Base-by-base conservation (phyloP, 1,139 yeast species). In the Suhomyces anneliseae region DNA sequence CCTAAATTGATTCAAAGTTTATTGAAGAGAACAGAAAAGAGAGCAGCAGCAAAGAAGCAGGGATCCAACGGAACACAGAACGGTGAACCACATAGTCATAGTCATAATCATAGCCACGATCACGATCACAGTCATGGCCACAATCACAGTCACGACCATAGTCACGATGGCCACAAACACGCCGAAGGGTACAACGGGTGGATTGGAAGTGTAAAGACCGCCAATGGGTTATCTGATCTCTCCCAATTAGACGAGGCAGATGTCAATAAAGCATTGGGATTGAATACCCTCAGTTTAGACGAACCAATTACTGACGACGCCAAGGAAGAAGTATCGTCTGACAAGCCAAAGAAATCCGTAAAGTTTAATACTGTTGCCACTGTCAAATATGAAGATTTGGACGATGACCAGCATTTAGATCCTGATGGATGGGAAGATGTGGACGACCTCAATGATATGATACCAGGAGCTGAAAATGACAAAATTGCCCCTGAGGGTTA, bases 171-270 rank as follows among this genome's bases (percentile, higher is more conserved):
- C 41, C 69, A 76, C 49, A 69, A 72, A 1, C 85, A 81, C 46
- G 81, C 85, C 2, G 88, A 85, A 59, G 89, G 90, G 11, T 78
- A 78, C 49, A 83, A 82, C 40, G 82, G 85, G 7, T 83, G 90
- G 90, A 82, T 85, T 40, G 92, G 92, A n/a, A 86, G 87, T 2
- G 70, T 71, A 49, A 74, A 66, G 49, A 68, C 77, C 6, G 63
- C 66, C 11, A 61, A 66, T 4, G 76, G 78, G 3, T 42, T 65
- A 39, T 45, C 58, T 8, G 72, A 67, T 43, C 57, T 73, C 32
- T 62, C 76, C 0, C 68, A 66, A 32, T 59, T 74, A 46, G 74
- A 73, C 46, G 59, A 63, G 40, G 62, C 60, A 0, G 79, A 74
- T 42, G 78, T 74, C 4, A 66, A 72, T 42, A 59, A 54, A 44